Evolutionary conservation across 2,329 filamentous ascomycete genomes (phyloP).

Genomic region (Sodiomyces alkalinus): DNA sequence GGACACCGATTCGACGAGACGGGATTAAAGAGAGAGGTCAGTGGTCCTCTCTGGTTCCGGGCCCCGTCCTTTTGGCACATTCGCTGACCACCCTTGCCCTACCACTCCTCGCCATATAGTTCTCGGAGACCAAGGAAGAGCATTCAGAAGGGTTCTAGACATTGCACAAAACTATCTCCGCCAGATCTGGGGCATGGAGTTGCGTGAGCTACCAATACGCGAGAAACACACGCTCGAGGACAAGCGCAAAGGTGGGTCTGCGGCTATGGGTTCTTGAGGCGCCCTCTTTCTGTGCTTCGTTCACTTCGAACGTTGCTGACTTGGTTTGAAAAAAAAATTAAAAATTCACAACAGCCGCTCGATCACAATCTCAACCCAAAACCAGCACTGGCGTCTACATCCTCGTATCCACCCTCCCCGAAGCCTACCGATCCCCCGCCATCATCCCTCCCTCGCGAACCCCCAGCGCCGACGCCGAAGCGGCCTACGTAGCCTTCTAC

Average conservation of each 20-base stretch:
- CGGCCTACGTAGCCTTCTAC: conserved; percentile 69
- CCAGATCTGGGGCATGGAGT: conserved; percentile 76
- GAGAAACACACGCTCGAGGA: conserved; percentile 74
- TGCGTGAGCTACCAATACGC: conserved; percentile 65
- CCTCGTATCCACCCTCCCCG: conserved; percentile 57
- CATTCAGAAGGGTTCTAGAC: conserved; percentile 66
- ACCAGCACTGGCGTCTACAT: conserved; percentile 58
- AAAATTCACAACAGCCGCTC: conserved; percentile 21
- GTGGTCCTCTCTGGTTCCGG: too few species aligned
- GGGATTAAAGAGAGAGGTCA: conserved; percentile 50
- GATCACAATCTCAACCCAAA: conserved; percentile 33
- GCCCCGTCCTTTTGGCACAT: too few species aligned
- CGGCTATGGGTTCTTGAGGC: too few species aligned
- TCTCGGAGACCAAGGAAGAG: conserved; percentile 50
- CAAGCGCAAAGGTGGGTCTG: conserved; percentile 52
- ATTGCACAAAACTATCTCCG: conserved; percentile 59
- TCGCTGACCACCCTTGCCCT: too few species aligned
- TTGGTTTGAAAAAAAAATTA: too few species aligned
- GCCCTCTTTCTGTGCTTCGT: not conserved
- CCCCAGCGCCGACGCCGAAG: conserved; percentile 52
- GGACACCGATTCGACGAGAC: conserved; percentile 42
- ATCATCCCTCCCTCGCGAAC: conserved; percentile 56
- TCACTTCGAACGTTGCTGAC: not conserved
- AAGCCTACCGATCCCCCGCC: conserved; percentile 45
- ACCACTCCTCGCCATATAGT: too few species aligned